Conservation (phyloP, 805 yeast genomes). For the Spathaspora gorwiae region DNA sequence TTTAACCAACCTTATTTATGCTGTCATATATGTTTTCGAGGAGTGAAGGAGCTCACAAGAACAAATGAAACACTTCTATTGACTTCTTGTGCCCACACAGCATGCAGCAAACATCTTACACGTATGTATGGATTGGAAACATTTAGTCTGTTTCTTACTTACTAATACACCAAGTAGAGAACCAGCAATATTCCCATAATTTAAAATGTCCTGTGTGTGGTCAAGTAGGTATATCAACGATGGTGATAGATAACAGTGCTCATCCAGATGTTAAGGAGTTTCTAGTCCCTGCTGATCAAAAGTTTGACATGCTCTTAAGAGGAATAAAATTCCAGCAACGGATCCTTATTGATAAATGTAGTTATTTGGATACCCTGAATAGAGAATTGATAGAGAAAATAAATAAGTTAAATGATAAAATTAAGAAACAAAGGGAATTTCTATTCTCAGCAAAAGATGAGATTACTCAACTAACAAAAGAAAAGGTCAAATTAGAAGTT, state of each 20-base stretch:
- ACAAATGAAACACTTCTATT: constrained; percentile 1
- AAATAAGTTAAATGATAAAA: constrained; percentile 4
- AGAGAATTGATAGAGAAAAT: background rate
- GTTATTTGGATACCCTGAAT: background rate
- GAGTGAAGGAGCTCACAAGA: background rate
- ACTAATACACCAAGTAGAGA: background rate
- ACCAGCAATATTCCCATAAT: background rate
- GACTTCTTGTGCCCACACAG: constrained; percentile 8
- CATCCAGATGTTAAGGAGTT: constrained; percentile 1
- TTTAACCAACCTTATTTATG: constrained; percentile 7
- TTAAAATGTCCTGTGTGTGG: constrained; percentile 6
- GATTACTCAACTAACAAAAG: constrained; percentile 2
- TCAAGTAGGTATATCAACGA: background rate
- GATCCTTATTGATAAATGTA: constrained; percentile 2
- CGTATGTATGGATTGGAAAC: background rate
- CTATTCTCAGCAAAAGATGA: constrained; percentile 8
- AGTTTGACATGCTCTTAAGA: constrained; percentile 3
- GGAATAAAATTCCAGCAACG: constrained; percentile 5
- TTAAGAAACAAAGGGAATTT: constrained; percentile 5
- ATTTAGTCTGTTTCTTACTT: background rate
- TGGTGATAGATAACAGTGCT: constrained; percentile 1
- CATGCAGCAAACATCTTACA: constrained; percentile 4
- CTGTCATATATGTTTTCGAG: constrained; percentile 8
- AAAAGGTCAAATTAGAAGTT: background rate
- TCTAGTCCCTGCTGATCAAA: constrained; percentile 4